Base-by-base conservation (phyloP, 371 early-diverging fungal genomes). In the Mucor sp. region DNA sequence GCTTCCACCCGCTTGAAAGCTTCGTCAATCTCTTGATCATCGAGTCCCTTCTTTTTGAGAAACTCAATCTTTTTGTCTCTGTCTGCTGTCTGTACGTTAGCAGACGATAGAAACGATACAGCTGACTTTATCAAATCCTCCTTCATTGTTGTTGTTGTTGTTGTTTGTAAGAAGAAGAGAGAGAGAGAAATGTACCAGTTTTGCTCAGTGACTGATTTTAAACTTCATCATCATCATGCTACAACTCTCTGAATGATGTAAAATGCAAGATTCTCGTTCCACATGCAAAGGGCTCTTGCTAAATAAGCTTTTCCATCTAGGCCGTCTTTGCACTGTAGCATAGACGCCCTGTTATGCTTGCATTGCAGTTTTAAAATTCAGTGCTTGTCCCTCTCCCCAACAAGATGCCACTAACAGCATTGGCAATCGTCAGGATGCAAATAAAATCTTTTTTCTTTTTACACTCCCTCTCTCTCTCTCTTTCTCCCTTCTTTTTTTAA, bases 11-110 rank as follows among this genome's bases (percentile, higher is more conserved):
- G 69, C 62, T 74, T 66, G 48, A 83, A 75, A 0, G 90, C 88
- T 35, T 83, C 76, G 58, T 86, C 81, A 30, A 89, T 89, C 68
- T 89, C 90, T 47, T 74, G 75, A 47, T 78, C 62, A 14, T 77
- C 81, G 58, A 89, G 69, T 8, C 87, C 87, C 65, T 89, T 89
- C 57, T 83, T 82, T 60, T 80, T 76, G 41, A 89, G 68, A 65
- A 88, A 88, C 35, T 81, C 80, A 14, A 80, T 67, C 74, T 89
- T 89, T 56, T 87, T 89, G 28, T 80, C 70, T 28, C 75, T 80
- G 5, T 82, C 80, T 11, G 87, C 85, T 9, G 84, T 77, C 47
- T 78, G 78, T 3, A 87, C 83, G 21, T 78, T 84, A 28, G 85
- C 80, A 4, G 85, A 84, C 9, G 81, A 81, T 35, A 89, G 60